Evolutionary conservation across 2,329 filamentous ascomycete species (phyloP), one percentile per base, ranked within the genome.

Genomic region (Botrytis byssoidea): DNA sequence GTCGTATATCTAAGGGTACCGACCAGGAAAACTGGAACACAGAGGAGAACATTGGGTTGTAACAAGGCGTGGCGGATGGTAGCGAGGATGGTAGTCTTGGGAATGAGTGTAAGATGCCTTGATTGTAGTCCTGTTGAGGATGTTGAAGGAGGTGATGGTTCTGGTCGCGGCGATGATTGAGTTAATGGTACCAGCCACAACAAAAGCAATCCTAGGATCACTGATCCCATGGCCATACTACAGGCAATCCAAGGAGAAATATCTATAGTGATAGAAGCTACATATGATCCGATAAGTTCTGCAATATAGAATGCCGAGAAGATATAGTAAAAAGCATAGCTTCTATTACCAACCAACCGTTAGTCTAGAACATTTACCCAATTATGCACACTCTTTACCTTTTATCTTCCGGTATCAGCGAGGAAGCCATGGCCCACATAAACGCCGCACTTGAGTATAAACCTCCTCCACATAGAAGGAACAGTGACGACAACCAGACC

Each of bases 361-460:
- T 16, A 48, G 40, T 55, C 29, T 29, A 20, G 10, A 29, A 9
- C 7, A 40, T 37, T 6, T 1, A 16, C 2, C 5, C 12, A 51
- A 57, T 4, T 5, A n/a, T 18, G 16, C 10, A n/a, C 9, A 29
- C 29, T 32, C 37, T 70, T 74, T 73, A 75, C 78, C 79, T 78
- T 64, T 69, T 76, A n/a, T 78, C 73, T 63, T 74, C 29, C 18
- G 78, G 76, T 22, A 80, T 78, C 2, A 75, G 75, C 42, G 78
- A 77, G 2, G 78, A 78, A n/a, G 79, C 80, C 77, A 79, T 78
- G 16, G 79, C 78, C 78, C 79, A 81, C 80, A 81, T 81, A 40
- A 78, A 79, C 25, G 79, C 78, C 0, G 78, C 78, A 37, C 78
- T 76, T 10, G 79, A 75, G 46, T 80, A 79, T 12, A 81, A 67